Evolutionary conservation across 441 rosid species (phyloP).

Genomic region (Euphorbia celastroides): DNA sequence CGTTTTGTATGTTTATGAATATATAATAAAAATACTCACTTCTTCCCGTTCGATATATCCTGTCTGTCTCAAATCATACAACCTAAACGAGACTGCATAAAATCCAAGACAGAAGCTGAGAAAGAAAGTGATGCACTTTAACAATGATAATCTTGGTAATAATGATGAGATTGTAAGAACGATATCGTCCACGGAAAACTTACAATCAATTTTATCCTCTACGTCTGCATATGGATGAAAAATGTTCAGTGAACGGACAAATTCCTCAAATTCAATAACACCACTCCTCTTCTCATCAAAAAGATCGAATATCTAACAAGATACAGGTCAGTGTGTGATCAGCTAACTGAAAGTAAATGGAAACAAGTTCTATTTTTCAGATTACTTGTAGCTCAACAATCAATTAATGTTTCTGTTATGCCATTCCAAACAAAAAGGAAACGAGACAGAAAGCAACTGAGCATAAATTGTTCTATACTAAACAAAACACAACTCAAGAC

Average conservation of each 20-base stretch:
- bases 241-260: conserved; percentile 49
- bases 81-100: conserved; percentile 74
- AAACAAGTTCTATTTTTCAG: background rate
- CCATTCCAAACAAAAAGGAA: background rate
- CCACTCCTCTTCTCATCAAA: conserved; percentile 71
- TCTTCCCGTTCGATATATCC: conserved; percentile 83
- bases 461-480: background rate
- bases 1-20: too few species aligned
- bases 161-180: too few species aligned
- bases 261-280: conserved; percentile 63
- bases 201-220: conserved; percentile 60
- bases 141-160: too few species aligned
- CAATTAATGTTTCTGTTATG: background rate
- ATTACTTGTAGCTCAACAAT: background rate
- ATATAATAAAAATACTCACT: too few species aligned
- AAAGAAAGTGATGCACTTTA: too few species aligned
- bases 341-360: background rate
- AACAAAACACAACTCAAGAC: too few species aligned
- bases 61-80: conserved; percentile 76
- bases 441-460: background rate
- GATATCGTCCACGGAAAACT: too few species aligned
- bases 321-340: background rate
- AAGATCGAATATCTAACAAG: conserved; percentile 50
- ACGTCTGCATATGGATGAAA: conserved; percentile 63
- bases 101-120: too few species aligned